phyloP scores from a whole-genome alignment of 768 basidiomycete genomes.

The Vararia minispora region DNA sequence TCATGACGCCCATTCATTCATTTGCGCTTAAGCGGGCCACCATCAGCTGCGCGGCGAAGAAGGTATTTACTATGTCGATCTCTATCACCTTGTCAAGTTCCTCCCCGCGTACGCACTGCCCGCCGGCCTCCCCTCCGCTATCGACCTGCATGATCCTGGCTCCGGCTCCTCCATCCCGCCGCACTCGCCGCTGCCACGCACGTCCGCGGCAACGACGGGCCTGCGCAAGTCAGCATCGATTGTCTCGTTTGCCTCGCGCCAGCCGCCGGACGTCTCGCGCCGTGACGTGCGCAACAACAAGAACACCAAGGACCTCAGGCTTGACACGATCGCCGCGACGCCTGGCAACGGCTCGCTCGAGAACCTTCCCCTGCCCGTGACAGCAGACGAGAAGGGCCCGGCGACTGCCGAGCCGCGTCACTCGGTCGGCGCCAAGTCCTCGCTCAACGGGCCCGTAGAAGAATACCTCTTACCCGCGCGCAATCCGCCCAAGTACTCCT shows the following conservation, averaged over 20 bases:
- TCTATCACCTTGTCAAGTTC: conserved; percentile 62
- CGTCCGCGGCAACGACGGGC: too few relatives aligned
- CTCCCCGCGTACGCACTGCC: conserved; percentile 56
- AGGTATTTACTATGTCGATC: conserved; percentile 29
- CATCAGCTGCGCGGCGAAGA: conserved; percentile 49
- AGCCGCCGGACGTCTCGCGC: background rate
- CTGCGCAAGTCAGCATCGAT: too few relatives aligned
- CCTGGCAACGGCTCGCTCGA: conserved; percentile 1
- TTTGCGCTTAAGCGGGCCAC: too few relatives aligned
- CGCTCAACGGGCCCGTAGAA: conserved; percentile 35
- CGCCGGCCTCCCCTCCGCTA: conserved; percentile 31
- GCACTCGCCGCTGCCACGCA: background rate
- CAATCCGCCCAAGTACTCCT: conserved; percentile 45
- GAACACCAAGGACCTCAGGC: background rate
- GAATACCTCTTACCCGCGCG: conserved; percentile 37
- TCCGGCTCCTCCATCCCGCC: conserved; percentile 1
- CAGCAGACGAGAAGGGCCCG: background rate
- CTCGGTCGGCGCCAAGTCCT: conserved; percentile 7
- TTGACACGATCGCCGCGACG: background rate
- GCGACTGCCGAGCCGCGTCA: background rate
- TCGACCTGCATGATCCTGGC: conserved; percentile 17
- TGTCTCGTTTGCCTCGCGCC: background rate
- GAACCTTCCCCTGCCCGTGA: conserved; percentile 10
- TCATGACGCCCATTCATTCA: too few relatives aligned
- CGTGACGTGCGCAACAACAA: background rate